phyloP scores from a whole-genome alignment of 345 rosid species.

The Citrus unshiu region DNA sequence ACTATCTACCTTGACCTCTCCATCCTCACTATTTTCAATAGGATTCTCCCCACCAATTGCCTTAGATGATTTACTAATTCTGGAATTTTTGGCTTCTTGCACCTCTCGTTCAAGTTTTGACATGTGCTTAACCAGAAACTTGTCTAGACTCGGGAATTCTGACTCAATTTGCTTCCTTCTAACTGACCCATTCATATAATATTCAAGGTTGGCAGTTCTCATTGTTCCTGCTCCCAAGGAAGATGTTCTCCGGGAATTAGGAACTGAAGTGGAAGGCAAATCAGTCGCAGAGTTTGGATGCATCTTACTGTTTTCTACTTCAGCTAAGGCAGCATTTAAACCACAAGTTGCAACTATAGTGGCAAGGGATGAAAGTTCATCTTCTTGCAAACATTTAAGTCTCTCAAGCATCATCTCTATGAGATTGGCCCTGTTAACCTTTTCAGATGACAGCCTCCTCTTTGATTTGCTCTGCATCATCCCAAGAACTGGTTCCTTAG shows the following conservation, averaged over 20 bases:
- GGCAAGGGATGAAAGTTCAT: conserved; percentile 88
- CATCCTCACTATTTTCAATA: conserved; percentile 6
- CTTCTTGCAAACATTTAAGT: conserved; percentile 74
- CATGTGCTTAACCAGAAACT: conserved; percentile 76
- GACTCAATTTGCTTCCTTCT: conserved; percentile 33
- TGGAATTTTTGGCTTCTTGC: conserved; percentile 61
- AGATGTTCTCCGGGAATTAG: conserved; percentile 40
- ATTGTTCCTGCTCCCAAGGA: conserved; percentile 32
- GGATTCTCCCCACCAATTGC: conserved; percentile 11
- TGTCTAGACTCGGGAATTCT: conserved; percentile 74
- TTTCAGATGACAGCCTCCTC: conserved; percentile 62
- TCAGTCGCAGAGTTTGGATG: conserved; percentile 28
- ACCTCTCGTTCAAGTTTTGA: conserved; percentile 82
- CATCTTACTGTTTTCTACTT: conserved; percentile 45
- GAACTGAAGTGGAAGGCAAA: conserved; percentile 23
- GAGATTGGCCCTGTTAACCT: conserved; percentile 46
- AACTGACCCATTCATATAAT: conserved; percentile 21
- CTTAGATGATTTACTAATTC: conserved; percentile 28
- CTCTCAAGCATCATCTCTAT: conserved; percentile 77
- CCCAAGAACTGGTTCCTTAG: conserved; percentile 27
- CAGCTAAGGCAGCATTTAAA: conserved; percentile 81
- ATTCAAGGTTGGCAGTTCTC: conserved; percentile 27
- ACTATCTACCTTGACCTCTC: conserved; percentile 1
- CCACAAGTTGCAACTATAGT: conserved; percentile 95
- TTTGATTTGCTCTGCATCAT: conserved; percentile 43